Base-by-base conservation (phyloP, 192 early-diverging fungal genomes). In the Rhizoclosmatium sp. region DNA sequence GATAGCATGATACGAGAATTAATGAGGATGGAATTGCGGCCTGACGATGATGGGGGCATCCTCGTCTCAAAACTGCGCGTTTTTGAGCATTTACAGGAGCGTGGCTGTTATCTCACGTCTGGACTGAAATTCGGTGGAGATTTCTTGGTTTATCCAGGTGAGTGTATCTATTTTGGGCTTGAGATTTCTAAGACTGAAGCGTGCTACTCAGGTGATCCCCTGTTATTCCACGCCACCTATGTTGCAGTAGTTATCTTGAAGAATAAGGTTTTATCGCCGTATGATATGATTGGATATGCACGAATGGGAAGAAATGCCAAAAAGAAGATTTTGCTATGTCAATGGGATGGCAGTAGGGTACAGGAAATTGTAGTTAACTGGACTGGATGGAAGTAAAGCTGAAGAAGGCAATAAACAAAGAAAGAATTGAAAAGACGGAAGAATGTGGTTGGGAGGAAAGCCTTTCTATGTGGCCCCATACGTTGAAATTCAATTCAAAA, bases 121-220 rank as follows among this genome's bases (percentile, higher is more conserved):
- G 95, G 92, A 40, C 84, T 90, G 69, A 95, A 95, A 79, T 97
- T 94, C 86, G 96, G 96, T 5, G 95, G 93, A 7, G 94, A 97
- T 71, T 97, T 91, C 80, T 82, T 97, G 9, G 79, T 93, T 9
- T 97, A 97, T 80, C 92, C 87, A 69, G 91, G 91, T 65, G 4
- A 10, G 66, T 69, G 4, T 31, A 31, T 31, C 31, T 31, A 31
- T 31, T 31, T 31, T 31, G 31, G 31, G 31, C 31, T 31, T 31
- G 31, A 31, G 31, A 31, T 31, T 31, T 31, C 31, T 58, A 58
- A 58, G 21, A 58, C 12, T 58, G 12, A 85, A 4, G 95, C 92
- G 85, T 88, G 93, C 79, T 93, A 76, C 70, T 91, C 90, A 69
- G 68, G 70, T 14, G 70, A 71, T 45, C 70, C 70, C 7, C 39